These are phyloP conservation scores for Solanum bulbocastanum DNA, from an alignment of 257 asterid genomes.

Conservation along the genomic window DNA sequence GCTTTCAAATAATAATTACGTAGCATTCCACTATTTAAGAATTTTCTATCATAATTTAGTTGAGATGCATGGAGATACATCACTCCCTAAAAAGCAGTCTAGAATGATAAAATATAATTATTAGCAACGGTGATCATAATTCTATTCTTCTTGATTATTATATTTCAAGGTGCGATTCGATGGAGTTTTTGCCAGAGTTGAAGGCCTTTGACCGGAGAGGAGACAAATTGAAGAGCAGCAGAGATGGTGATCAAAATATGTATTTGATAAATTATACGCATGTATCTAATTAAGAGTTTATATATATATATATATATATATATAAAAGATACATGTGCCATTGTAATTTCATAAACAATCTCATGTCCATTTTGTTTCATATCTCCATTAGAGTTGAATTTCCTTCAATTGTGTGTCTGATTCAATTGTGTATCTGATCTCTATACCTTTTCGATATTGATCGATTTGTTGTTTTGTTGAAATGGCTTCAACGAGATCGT, in stretches of 20 bases:
- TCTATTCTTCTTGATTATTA: too few species aligned
- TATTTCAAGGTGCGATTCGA: background rate
- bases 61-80: background rate
- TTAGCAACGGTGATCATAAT: too few species aligned
- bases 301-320: too few species aligned
- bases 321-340: background rate
- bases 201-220: too few species aligned
- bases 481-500: background rate
- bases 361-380: background rate
- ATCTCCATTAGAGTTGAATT: background rate
- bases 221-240: background rate
- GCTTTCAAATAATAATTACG: background rate
- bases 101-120: background rate
- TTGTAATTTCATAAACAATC: background rate
- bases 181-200: background rate
- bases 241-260: too few species aligned
- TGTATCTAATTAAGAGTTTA: too few species aligned
- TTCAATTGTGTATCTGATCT: too few species aligned
- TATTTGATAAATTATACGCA: too few species aligned
- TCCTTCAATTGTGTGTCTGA: too few species aligned
- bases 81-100: background rate
- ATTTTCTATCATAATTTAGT: background rate
- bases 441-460: background rate
- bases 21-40: background rate
- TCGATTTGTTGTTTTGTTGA: background rate